Evolutionary conservation across 345 rosid genomes (phyloP), one percentile per base, ranked within the genome.

Genomic region (Salix udensis): DNA sequence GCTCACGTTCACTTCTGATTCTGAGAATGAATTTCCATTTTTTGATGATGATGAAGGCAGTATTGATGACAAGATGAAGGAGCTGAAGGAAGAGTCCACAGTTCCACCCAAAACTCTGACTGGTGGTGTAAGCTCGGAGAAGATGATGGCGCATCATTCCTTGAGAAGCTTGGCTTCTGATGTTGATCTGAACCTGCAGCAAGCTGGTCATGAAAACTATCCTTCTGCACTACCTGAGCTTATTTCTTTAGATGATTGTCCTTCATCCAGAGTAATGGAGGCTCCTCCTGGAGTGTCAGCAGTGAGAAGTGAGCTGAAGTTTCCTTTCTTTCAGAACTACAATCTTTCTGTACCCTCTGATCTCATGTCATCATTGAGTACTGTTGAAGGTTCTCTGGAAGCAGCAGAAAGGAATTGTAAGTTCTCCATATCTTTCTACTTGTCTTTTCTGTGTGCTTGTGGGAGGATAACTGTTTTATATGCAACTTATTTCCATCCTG

Each of bases 1-100:
- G 62, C 73, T 76, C 18, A 71, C 71, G 62, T 21, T 71, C 58
- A 28, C 74, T 55, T 80, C 76, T 40, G 83, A 76, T 55, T 76
- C 76, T 18, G 79, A 76, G 42, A 60, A 64, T 30, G 83, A 76
- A 10, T 55, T 65, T 39, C 73, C 46, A 71, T 65, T 70, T 44
- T 80, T 76, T 65, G 76, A 71, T 76, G 79, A 76, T n/a, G 89
- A 88, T 64, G 89, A 87, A 24, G 74, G 71, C 21, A 42, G 60
- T 19, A 52, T 67, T 72, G 58, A 65, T 76, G 44, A 3, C 79
- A 78, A 55, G 11, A 66, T 68, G 28, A 74, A 66, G 0, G 83
- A 87, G 76, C 67, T 64, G 28, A 81, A 55, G 61, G 79, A 71
- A 78, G 88, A 76, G 39, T 76, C 72, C 72, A 64, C 74, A 64